Evolutionary conservation across 2,329 filamentous ascomycete species (phyloP).

Genomic region (Calonectria pseudoturangicola): DNA sequence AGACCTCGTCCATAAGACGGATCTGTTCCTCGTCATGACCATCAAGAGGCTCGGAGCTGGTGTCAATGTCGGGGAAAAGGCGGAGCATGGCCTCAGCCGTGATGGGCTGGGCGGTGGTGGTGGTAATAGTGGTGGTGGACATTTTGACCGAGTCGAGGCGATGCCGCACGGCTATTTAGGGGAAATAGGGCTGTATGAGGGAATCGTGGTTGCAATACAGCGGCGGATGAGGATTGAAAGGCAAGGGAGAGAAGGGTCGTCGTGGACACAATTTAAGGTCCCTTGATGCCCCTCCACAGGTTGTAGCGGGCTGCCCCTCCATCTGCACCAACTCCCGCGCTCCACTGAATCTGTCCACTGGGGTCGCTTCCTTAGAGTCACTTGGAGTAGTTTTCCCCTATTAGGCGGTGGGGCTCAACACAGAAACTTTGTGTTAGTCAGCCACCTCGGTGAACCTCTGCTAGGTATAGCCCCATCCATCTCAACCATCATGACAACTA

Average conservation of each 20-base stretch:
- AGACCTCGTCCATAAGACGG: conserved; percentile 98
- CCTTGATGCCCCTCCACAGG: conserved; percentile 42
- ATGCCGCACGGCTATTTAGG: not conserved
- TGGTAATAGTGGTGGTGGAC: conserved; percentile 60
- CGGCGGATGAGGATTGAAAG: conserved; percentile 23
- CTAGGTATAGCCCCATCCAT: conserved; percentile 45
- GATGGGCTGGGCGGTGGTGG: conserved; percentile 77
- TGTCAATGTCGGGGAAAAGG: conserved; percentile 90
- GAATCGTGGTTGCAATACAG: conserved; percentile 24
- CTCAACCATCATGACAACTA: conserved; percentile 24
- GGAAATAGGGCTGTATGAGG: conserved; percentile 18
- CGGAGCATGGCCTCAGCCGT: conserved; percentile 90
- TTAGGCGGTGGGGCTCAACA: conserved; percentile 49
- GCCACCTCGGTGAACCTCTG: conserved; percentile 54
- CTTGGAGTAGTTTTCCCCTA: conserved; percentile 40
- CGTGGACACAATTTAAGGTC: conserved; percentile 52
- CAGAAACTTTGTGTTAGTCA: conserved; percentile 44
- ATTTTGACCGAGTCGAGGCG: conserved; percentile 47
- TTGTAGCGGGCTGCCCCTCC: conserved; percentile 52
- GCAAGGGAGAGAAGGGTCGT: conserved; percentile 40
- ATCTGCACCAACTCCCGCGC: conserved; percentile 42
- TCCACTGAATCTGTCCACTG: conserved; percentile 48
- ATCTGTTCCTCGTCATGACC: conserved; percentile 99
- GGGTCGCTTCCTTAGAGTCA: conserved; percentile 30
- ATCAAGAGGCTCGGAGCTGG: conserved; percentile 83